Conservation (phyloP, 352 stramenopile species). For the Pythium sp. region DNA sequence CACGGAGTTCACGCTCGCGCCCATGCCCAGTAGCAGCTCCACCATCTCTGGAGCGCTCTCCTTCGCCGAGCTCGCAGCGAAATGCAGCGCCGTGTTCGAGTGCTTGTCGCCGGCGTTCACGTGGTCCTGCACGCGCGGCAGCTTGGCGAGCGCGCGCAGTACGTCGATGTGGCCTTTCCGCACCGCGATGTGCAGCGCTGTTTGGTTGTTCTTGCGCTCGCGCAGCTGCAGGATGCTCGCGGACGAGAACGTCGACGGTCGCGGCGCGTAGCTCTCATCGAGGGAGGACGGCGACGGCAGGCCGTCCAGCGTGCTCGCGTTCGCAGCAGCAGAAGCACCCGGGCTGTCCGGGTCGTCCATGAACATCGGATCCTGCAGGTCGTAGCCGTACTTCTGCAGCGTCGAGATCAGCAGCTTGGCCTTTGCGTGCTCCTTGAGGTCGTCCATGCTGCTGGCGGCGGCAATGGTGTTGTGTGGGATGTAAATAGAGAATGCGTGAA, state of each 20-base stretch:
- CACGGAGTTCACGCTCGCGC: constrained; percentile 55
- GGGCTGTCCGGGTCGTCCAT: constrained; percentile 20
- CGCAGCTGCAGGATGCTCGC: constrained; percentile 73
- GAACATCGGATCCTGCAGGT: constrained; percentile 33
- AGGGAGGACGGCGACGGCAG: constrained; percentile 26
- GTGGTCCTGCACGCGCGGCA: constrained; percentile 64
- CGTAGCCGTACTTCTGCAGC: constrained; percentile 84
- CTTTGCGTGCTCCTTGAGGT: constrained; percentile 48
- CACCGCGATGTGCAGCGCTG: constrained; percentile 77
- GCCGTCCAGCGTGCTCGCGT: constrained; percentile 1
- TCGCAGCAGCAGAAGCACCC: constrained; percentile 10
- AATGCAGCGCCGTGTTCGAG: constrained; percentile 80
- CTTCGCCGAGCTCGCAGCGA: constrained; percentile 62
- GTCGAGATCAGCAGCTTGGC: constrained; percentile 75
- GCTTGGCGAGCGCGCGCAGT: constrained; percentile 71
- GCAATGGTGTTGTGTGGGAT: neutral
- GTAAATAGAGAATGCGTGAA: constrained; percentile 7
- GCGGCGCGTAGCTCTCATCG: constrained; percentile 32
- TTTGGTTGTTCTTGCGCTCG: constrained; percentile 84
- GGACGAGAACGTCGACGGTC: constrained; percentile 27
- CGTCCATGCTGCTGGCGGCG: neutral
- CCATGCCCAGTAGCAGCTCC: constrained; percentile 61
- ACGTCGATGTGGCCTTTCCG: constrained; percentile 85
- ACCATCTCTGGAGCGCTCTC: constrained; percentile 63
- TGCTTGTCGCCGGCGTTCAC: constrained; percentile 77